Base-by-base conservation (phyloP, 192 early-diverging fungal species). In the Mortierella hygrophila region DNA sequence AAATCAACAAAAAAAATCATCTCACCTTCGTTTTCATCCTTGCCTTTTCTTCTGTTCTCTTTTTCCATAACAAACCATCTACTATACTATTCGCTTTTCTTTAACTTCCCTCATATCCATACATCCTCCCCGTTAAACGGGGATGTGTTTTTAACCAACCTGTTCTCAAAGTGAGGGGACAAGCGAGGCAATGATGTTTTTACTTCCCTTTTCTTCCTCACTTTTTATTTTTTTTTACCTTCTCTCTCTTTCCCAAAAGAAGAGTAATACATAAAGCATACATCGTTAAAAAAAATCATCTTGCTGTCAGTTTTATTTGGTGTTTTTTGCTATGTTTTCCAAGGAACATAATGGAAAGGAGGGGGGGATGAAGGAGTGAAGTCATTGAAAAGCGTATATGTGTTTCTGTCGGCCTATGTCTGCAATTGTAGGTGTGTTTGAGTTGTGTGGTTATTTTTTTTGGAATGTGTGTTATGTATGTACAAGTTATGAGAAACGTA, bases 261-360 rank as follows among this genome's bases (percentile, higher is more conserved):
- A 42, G 69, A 70, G 69, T 70, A 40, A 23, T 70, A 46, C 69
- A 70, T 70, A 41, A 70, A 37, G 57, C 57, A 0, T 7, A 20
- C 35, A 70, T 35, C 23, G 49, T 11, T 20, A 23, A 26, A 20
- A 72, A 26, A 37, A 70, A 70, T 3, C 4, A 38, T 70, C 20
- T 37, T 38, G 16, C 10, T 32, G 15, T 37, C 21, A 18, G 13
- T 70, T 70, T 70, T 70, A 23, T 70, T 70, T 68, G 8, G 32
- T 41, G 16, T 21, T 15, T 42, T 21, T 70, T 70, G 49, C 5
- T 52, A 18, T 42, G 69, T 23, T 54, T 40, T 73, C 26, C 44
- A 74, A 74, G 46, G 46, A 42, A 54, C 70, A n/a, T 71, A 4
- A 75, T 52, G 74, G 54, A 75, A 21, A 74, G 23, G 46, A 32